These are phyloP conservation scores for Tulasnella calospora DNA, from an alignment of 768 basidiomycete genomes.

Conservation along the genomic window DNA sequence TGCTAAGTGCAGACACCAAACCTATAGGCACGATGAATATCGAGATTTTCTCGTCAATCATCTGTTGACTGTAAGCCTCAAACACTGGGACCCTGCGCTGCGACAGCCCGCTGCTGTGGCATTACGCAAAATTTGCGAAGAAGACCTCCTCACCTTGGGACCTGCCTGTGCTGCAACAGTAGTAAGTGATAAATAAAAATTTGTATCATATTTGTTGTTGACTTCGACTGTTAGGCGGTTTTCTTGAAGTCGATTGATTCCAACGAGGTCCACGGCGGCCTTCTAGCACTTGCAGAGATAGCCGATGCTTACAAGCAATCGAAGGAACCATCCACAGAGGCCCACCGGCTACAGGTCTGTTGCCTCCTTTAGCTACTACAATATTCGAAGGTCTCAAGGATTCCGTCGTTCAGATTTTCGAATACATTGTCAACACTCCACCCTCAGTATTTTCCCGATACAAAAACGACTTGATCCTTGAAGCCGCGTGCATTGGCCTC, in stretches of 20 bases:
- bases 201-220: not conserved
- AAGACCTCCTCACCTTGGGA: conserved; percentile 53
- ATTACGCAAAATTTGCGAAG: conserved; percentile 59
- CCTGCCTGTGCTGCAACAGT: conserved; percentile 47
- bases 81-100: conserved; percentile 87
- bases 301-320: conserved; percentile 51
- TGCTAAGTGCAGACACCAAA: conserved; percentile 18
- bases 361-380: not conserved
- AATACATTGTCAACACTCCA: conserved; percentile 52
- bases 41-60: conserved; percentile 64
- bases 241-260: conserved; percentile 22
- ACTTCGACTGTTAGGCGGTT: not conserved
- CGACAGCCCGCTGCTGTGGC: conserved; percentile 73
- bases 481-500: conserved; percentile 68
- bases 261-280: conserved; percentile 67
- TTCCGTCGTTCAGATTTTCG: conserved; percentile 53
- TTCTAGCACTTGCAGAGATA: conserved; percentile 70
- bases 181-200: conserved; percentile 42
- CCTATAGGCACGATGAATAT: conserved; percentile 70
- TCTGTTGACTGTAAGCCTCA: conserved; percentile 62
- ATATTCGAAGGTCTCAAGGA: not conserved
- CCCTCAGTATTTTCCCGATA: conserved; percentile 56
- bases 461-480: conserved; percentile 65
- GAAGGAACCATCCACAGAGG: not conserved
- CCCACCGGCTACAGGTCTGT: conserved; percentile 22